Evolutionary conservation across 805 yeast genomes (phyloP), one percentile per base, ranked within the genome.

Genomic region (Saturnispora serradocipensis): DNA sequence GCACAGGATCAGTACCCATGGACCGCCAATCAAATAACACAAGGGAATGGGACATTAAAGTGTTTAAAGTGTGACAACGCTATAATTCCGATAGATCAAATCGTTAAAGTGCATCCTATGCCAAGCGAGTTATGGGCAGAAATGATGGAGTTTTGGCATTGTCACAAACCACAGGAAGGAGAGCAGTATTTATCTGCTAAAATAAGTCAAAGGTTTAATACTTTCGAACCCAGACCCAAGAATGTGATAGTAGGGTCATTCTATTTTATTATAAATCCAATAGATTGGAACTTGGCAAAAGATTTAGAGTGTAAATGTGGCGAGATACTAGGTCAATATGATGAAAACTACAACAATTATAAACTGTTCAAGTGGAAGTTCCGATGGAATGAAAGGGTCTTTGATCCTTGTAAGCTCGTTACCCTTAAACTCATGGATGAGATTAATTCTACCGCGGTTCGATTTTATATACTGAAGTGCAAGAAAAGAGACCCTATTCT

Each of bases 141-240:
- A 63, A 70, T 93, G 76, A 85, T 91, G 95, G 98, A 91, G 53
- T 86, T 85, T 57, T 91, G 99, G 99, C 97, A 91, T 64, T 91
- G 99, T 63, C 97, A 91, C 62, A 85, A 84, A 59, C 95, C 95
- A 0, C 53, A 56, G 16, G 48, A 51, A 1, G 61, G 60, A 2
- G 48, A 53, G 2, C 48, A 59, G 20, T 52, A 62, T 27, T 20
- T 40, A 10, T 40, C 49, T 8, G 25, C 40, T 3, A 50, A 46
- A 13, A 32, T 50, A n/a, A 40, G 40, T 16, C 51, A 60, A 34
- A 69, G 74, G 52, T 72, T 70, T 56, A 74, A 75, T 7, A 61
- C 64, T 1, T 60, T 82, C 43, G 67, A 60, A 24, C 86, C 91
- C 3, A 49, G 61, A 4, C 53, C 58, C 0, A 63, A 67, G 30